Base-by-base conservation (phyloP, 1,139 yeast species). In the Scheffersomyces segobiensis region DNA sequence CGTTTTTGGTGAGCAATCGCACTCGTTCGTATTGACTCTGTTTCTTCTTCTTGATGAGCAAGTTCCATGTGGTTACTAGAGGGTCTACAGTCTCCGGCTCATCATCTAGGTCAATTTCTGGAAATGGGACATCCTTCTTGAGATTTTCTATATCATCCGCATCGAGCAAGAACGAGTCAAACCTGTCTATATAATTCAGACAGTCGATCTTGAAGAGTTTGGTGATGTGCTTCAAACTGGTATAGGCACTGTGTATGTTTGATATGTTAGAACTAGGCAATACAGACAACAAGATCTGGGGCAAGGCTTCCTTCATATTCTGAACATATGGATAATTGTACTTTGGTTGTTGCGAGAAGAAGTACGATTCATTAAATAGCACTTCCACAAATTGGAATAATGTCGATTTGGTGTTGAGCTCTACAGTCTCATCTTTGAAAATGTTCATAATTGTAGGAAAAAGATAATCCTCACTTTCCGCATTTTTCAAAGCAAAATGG, bases 391-490 rank as follows among this genome's bases (percentile, higher is more conserved):
- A 87, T 67, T 86, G 91, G 59, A 91, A 80, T 14, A 89, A 80
- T 62, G 89, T 89, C 50, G 91, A 77, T 59, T 91, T 80, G 49
- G 83, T 76, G 66, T 89, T 89, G 52, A 90, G 68, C 62, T 87
- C 88, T 5, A 77, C 69, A 21, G 65, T 64, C 5, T 69, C 66
- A 59, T 79, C 84, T 52, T 81, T 80, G n/a, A 91, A 71, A n/a
- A 87, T 85, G 59, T 88, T 93, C 32, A 89, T 68, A 18, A 91
- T 83, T 57, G 90, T 85, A 1, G 91, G 87, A 67, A 87, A 87
- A 60, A 92, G 76, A 68, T 89, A 93, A 65, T 90, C 96, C 63
- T 85, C 87, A 42, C 86, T 78, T 26, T 87, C 93, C 52, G 77
- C 67, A 65, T 88, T 80, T 62, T 83, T 81, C 60, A 87, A 70